These are phyloP conservation scores for Coemansia sp. DNA, from an alignment of 192 early-diverging fungal genomes.

Conservation along the genomic window DNA sequence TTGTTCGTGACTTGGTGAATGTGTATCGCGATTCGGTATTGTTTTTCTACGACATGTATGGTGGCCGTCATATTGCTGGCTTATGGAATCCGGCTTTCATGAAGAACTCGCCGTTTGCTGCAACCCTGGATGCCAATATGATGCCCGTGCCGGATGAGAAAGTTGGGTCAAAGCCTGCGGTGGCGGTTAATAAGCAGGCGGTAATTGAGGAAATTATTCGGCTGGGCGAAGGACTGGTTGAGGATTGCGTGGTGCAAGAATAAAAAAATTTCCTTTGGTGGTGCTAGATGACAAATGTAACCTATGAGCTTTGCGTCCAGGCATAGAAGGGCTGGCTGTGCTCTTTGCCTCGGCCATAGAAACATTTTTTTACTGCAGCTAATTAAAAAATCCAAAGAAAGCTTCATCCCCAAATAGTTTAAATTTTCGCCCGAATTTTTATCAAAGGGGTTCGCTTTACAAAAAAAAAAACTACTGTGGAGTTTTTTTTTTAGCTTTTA, in stretches of 20 bases:
- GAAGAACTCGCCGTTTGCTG: conserved; percentile 14
- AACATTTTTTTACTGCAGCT: too few species aligned
- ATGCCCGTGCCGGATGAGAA: conserved; percentile 3
- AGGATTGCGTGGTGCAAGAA: conserved; percentile 24
- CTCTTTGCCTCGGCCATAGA: too few species aligned
- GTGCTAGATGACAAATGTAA: too few species aligned
- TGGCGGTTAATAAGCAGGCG: conserved; percentile 17
- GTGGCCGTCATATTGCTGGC: conserved; percentile 39
- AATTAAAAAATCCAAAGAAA: too few species aligned
- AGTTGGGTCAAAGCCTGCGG: conserved; percentile 9
- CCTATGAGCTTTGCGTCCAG: too few species aligned
- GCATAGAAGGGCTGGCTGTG: too few species aligned
- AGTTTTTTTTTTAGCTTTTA: too few species aligned
- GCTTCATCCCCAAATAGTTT: too few species aligned
- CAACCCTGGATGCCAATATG: conserved; percentile 17
- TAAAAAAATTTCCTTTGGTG: neutral
- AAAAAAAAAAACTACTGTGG: too few species aligned
- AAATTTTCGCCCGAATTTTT: too few species aligned
- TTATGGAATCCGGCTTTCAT: conserved; percentile 38
- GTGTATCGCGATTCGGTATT: conserved; percentile 34
- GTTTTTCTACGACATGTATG: conserved; percentile 48
- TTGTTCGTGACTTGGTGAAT: conserved; percentile 64
- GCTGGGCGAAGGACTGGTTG: conserved; percentile 43
- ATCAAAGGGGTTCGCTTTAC: too few species aligned
- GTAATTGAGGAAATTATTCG: conserved; percentile 35